Conservation (phyloP, 140 eudicot genomes). For the Anethum foeniculum region DNA sequence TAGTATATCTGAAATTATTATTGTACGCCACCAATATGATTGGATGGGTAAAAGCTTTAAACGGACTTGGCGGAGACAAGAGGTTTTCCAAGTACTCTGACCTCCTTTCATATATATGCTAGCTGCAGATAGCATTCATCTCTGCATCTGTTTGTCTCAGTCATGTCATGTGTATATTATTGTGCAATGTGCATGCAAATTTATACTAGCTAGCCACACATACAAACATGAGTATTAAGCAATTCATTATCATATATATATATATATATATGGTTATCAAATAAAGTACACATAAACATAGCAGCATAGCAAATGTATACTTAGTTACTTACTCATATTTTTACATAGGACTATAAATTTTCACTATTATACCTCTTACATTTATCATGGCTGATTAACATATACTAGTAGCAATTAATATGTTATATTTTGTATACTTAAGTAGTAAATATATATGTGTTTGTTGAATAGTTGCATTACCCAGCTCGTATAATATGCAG, state of each 20-base stretch:
- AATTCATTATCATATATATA: too few species aligned
- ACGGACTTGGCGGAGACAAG: not conserved
- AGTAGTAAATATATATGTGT: not conserved
- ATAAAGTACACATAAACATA: too few species aligned
- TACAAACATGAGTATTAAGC: too few species aligned
- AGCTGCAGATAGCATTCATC: not conserved
- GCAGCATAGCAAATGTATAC: too few species aligned
- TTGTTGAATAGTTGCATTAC: not conserved
- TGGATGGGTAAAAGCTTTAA: not conserved
- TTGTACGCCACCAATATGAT: not conserved
- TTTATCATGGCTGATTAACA: too few species aligned
- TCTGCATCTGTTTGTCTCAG: not conserved
- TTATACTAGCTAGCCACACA: too few species aligned
- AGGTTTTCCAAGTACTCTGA: not conserved
- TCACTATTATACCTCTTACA: not conserved
- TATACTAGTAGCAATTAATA: too few species aligned
- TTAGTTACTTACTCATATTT: too few species aligned
- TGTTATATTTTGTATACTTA: too few species aligned
- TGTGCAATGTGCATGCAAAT: not conserved
- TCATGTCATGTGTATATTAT: not conserved
- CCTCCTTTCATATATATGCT: not conserved
- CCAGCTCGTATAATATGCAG: not conserved
- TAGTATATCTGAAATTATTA: not conserved
- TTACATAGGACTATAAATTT: too few species aligned
- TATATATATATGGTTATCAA: too few species aligned